Percentiles rank a stretch among this genome's conserved stretches.
Conservation (phyloP, 148 eudicot species). For the Diospyros kaki region DNA sequence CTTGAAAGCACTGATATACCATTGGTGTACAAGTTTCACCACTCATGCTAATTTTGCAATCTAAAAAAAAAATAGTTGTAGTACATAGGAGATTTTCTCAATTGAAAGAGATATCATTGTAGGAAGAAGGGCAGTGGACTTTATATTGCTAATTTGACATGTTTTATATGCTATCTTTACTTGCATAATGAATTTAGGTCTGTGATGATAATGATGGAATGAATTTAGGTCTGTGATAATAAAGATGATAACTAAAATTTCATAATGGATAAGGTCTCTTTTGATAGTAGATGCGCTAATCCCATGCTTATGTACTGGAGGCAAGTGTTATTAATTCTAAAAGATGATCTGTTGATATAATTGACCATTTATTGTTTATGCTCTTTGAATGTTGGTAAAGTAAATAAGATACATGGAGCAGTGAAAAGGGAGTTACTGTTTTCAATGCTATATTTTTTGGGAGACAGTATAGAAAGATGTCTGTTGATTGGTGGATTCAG, state of each 20-base stretch:
- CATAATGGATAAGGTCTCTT: background rate
- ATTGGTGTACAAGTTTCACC: too few relatives aligned
- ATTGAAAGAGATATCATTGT: too few relatives aligned
- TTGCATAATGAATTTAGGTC: too few relatives aligned
- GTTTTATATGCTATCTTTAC: too few relatives aligned
- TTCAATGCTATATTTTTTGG: background rate
- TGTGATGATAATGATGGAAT: too few relatives aligned
- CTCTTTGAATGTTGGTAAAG: constrained; percentile 7
- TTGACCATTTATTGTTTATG: background rate
- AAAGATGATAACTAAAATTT: background rate
- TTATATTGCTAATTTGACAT: too few relatives aligned
- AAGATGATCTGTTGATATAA: background rate
- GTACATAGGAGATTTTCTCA: too few relatives aligned
- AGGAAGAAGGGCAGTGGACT: too few relatives aligned
- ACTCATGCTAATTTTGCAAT: too few relatives aligned
- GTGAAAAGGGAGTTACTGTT: background rate
- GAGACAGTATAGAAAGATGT: background rate
- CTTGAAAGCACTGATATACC: too few relatives aligned
- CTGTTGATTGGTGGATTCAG: background rate
- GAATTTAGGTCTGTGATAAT: background rate
- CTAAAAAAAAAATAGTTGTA: too few relatives aligned
- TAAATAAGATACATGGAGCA: background rate
- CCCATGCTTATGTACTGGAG: background rate
- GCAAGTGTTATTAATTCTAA: background rate
- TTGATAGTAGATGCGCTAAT: background rate